These are phyloP conservation scores for Populus nigra DNA, from an alignment of 345 rosid genomes.

Conservation along the genomic window DNA sequence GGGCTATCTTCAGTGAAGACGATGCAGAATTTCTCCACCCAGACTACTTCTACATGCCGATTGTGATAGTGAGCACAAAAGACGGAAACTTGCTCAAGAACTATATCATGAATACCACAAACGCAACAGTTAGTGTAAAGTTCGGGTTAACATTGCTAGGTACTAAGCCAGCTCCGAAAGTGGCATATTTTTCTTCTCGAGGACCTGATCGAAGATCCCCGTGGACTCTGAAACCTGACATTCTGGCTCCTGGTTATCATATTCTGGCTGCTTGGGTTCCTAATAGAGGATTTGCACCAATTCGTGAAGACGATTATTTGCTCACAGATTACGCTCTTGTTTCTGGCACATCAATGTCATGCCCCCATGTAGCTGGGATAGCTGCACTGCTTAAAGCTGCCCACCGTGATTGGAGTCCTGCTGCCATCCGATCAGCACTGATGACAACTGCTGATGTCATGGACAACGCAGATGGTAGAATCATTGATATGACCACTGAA, in stretches of 20 bases:
- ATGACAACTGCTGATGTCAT: slow-evolving; percentile 41
- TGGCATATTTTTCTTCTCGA: slow-evolving; percentile 39
- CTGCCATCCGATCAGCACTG: slow-evolving; percentile 49
- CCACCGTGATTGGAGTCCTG: slow-evolving; percentile 40
- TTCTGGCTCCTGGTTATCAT: slow-evolving; percentile 45
- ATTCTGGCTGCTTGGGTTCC: slow-evolving; percentile 49
- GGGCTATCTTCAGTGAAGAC: slow-evolving; percentile 36
- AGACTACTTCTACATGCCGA: slow-evolving; percentile 24
- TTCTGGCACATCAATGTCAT: slow-evolving; percentile 48
- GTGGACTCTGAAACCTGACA: slow-evolving; percentile 48
- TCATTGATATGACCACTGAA: slow-evolving; percentile 33
- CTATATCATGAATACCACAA: slow-evolving; percentile 15
- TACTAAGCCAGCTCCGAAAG: slow-evolving; percentile 41
- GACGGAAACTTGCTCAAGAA: slow-evolving; percentile 30
- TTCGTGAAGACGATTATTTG: slow-evolving; percentile 32
- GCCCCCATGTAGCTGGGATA: slow-evolving; percentile 45
- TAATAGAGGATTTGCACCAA: slow-evolving; percentile 22
- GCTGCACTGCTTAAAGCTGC: slow-evolving; percentile 38
- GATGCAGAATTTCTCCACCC: slow-evolving; percentile 14
- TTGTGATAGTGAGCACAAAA: slow-evolving; percentile 17
- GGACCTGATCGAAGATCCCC: slow-evolving; percentile 45
- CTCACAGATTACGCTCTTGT: slow-evolving; percentile 32
- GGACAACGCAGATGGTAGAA: slow-evolving; percentile 22
- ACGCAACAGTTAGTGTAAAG: slow-evolving; percentile 26
- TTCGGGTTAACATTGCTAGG: slow-evolving; percentile 33